A percentile compares a stretch with the other conserved stretches of the same genome.
phyloP scores from a whole-genome alignment of 2,329 filamentous ascomycete genomes.

The Fusarium beomiforme region DNA sequence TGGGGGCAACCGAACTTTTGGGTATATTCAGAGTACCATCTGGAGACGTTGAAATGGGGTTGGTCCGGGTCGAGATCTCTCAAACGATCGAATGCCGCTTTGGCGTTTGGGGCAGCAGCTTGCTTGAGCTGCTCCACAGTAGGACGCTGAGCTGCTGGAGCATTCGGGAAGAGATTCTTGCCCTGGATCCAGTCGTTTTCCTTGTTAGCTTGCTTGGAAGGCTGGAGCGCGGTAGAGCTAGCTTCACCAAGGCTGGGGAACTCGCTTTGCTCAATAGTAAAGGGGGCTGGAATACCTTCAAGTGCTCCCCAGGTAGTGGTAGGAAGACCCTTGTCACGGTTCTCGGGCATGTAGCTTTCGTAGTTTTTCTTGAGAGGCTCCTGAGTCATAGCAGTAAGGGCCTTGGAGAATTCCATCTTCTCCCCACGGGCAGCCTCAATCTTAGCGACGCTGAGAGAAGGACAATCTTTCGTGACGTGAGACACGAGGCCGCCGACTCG shows the following conservation, averaged over 20 bases:
- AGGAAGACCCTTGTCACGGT: neutral
- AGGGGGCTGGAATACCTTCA: neutral
- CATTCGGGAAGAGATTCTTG: constrained; percentile 40
- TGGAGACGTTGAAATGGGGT: constrained; percentile 56
- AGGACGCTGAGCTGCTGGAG: constrained; percentile 30
- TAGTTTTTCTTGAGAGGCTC: constrained; percentile 45
- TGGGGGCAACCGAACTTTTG: constrained; percentile 65
- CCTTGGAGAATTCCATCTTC: constrained; percentile 50
- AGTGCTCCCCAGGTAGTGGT: neutral
- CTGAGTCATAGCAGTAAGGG: constrained; percentile 42
- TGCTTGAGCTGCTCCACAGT: constrained; percentile 31
- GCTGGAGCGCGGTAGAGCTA: neutral
- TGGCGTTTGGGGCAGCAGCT: constrained; percentile 19
- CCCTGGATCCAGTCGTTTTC: constrained; percentile 22
- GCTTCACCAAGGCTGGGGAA: constrained; percentile 31
- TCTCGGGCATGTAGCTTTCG: constrained; percentile 38
- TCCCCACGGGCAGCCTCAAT: constrained; percentile 50
- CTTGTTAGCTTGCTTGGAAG: constrained; percentile 9
- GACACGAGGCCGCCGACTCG: constrained; percentile 52
- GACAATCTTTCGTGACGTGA: constrained; percentile 59
- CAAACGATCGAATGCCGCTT: constrained; percentile 17
- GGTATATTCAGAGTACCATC: constrained; percentile 57
- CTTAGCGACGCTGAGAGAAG: constrained; percentile 45
- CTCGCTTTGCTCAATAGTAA: constrained; percentile 12
- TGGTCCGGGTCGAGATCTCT: constrained; percentile 57